A percentile compares a stretch with the other conserved stretches of the same genome.
Evolutionary conservation across 371 early-diverging fungal species (phyloP).

Genomic region (Mortierella sp.): DNA sequence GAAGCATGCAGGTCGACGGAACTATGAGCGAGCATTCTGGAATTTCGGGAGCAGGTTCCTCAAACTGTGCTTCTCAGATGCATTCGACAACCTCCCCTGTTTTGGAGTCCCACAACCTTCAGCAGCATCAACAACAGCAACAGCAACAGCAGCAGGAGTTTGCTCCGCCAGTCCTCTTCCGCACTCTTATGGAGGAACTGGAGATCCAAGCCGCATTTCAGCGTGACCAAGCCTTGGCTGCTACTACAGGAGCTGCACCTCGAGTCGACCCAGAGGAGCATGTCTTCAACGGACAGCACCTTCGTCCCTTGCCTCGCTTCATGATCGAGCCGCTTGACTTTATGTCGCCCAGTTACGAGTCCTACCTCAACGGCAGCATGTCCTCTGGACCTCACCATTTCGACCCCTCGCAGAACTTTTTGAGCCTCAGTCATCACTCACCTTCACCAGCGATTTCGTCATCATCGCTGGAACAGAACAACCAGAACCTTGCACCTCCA

Average conservation of each 20-base stretch:
- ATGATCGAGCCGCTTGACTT: conserved; percentile 54
- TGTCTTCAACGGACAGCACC: conserved; percentile 49
- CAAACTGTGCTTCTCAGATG: background rate
- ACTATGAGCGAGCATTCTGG: conserved; percentile 4
- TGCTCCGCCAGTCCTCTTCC: conserved; percentile 29
- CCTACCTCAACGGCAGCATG: conserved; percentile 20
- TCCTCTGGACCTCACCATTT: conserved; percentile 17
- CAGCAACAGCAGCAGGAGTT: conserved; percentile 12
- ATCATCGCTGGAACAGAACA: conserved; percentile 1
- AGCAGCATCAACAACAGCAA: background rate
- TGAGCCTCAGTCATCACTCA: background rate
- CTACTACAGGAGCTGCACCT: conserved; percentile 27
- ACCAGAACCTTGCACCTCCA: background rate
- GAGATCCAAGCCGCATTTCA: conserved; percentile 51
- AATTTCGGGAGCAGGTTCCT: background rate
- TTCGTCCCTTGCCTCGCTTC: conserved; percentile 41
- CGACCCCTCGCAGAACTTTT: conserved; percentile 15
- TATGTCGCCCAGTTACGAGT: conserved; percentile 25
- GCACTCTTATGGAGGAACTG: conserved; percentile 44
- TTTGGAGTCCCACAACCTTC: background rate
- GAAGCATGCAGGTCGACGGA: conserved; percentile 21
- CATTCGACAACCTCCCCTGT: background rate
- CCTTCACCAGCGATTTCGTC: background rate
- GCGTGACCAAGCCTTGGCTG: conserved; percentile 43
- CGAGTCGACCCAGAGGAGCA: conserved; percentile 45